Percentiles rank a stretch among this genome's conserved stretches.
These are phyloP conservation scores for Botrytis fragariae DNA, from an alignment of 2,329 filamentous ascomycete genomes.

Conservation along the genomic window DNA sequence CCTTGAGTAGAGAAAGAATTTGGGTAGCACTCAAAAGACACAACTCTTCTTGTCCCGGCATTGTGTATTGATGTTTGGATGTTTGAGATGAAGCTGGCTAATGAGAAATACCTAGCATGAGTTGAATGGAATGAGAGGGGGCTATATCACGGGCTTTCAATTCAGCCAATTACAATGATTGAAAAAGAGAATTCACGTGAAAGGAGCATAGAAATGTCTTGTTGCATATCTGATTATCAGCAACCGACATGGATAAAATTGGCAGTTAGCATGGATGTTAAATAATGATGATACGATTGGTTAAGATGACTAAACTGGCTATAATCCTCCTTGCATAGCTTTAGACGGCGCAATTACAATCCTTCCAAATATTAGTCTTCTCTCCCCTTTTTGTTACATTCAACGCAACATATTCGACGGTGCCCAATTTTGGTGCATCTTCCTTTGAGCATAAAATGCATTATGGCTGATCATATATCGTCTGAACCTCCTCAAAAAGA, in stretches of 20 bases:
- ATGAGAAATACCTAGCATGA: fast-evolving
- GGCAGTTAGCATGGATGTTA: not conserved
- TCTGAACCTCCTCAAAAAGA: not conserved
- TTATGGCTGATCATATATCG: not conserved
- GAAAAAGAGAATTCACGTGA: not conserved
- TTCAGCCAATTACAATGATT: not conserved
- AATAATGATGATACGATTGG: not conserved
- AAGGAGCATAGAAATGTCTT: not conserved
- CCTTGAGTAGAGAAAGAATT: not conserved
- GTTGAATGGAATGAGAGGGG: not conserved
- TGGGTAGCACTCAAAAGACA: no score
- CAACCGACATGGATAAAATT: not conserved
- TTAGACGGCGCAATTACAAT: not conserved
- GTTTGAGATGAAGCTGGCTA: not conserved
- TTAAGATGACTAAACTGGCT: not conserved
- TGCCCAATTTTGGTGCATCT: slow-evolving; percentile 5
- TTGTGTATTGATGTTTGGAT: not conserved
- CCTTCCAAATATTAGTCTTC: not conserved
- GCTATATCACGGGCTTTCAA: not conserved
- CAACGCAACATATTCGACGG: not conserved
- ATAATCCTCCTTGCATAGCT: not conserved
- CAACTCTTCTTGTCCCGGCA: no score
- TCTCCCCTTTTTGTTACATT: not conserved
- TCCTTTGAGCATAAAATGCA: not conserved
- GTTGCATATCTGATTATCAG: slow-evolving; percentile 7